Base-by-base conservation (phyloP, 306 rosid genomes). In the Cicer yamashitae region DNA sequence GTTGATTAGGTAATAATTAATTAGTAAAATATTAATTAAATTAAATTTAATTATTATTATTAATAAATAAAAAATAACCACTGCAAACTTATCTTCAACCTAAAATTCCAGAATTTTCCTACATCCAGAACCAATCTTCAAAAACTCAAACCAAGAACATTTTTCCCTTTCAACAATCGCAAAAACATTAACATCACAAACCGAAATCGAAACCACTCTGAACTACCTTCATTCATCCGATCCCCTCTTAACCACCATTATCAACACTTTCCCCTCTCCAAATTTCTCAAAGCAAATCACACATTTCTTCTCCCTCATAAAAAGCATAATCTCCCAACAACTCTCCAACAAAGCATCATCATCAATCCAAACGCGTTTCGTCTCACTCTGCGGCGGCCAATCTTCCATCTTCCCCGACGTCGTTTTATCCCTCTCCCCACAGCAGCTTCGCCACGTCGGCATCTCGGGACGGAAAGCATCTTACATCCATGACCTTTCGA, bases 391-490 rank as follows among this genome's bases (percentile, higher is more conserved):
- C 57, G 97, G 87, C 4, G 85, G 89, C 40, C 94, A 67, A 67
- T 77, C 40, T 3, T 45, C 66, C 34, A 84, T 92, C 0, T 60
- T 48, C 5, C 89, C 96, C 2, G 84, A 81, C 22, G 39, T 48
- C n/a, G 86, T 90, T 13, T 75, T 86, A 4, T 74, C 85, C 0
- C 83, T 90, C 11, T 48, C 92, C 7, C 77, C 84, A 9, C 67
- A 64, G 10, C 80, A 82, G 79, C 88, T 92, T 65, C 84, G 92
- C 9, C 18, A 43, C 2, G 76, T 53, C 12, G 98, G 98, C n/a
- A 86, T 92, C 58, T 92, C 96, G 0, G 96, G 89, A 10, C 86
- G 84, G 8, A 92, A 92, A 77, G 89, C 98, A 4, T 83, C 82
- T 6, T 89, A 92, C 81, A 85, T 92, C 6, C 94, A 84, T 9